Percentiles rank a stretch among this genome's conserved stretches.
These are phyloP conservation scores for Zasmidium citrigriseum DNA, from an alignment of 2,329 filamentous ascomycete species.

Conservation along the genomic window DNA sequence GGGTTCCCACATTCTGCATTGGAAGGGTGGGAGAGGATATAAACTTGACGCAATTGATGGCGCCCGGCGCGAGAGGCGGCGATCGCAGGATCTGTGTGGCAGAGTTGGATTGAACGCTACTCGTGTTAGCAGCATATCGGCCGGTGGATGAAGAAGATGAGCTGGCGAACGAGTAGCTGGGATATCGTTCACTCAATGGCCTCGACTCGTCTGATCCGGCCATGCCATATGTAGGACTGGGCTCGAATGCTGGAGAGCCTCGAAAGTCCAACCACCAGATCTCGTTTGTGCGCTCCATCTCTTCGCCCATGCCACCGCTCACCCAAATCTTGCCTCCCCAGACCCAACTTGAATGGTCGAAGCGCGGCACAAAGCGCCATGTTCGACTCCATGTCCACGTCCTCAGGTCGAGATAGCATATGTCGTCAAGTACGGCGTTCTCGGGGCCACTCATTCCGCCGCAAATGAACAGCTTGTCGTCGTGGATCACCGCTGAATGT, in stretches of 20 bases:
- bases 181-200: conserved; percentile 33
- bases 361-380: conserved; percentile 93
- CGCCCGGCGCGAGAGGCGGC: conserved; percentile 69
- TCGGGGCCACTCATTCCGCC: conserved; percentile 94
- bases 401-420: conserved; percentile 94
- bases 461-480: conserved; percentile 94
- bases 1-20: conserved; percentile 84
- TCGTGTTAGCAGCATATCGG: conserved; percentile 73
- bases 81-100: conserved; percentile 46
- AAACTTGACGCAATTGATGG: conserved; percentile 88
- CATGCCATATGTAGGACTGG: conserved; percentile 33
- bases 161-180: conserved; percentile 26
- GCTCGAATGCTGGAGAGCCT: conserved; percentile 75
- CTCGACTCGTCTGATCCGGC: conserved; percentile 36
- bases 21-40: conserved; percentile 83
- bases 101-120: conserved; percentile 58
- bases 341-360: conserved; percentile 93
- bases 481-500: conserved; percentile 90
- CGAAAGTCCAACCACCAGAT: conserved; percentile 97
- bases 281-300: conserved; percentile 96
- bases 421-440: conserved; percentile 89
- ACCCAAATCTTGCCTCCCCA: conserved; percentile 94
- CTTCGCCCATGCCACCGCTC: conserved; percentile 89
- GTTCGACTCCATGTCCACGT: conserved; percentile 96
- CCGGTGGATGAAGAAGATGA: conserved; percentile 39